These are phyloP conservation scores for Geotrichum europaeum DNA, from an alignment of 1,139 yeast genomes.

Conservation along the genomic window DNA sequence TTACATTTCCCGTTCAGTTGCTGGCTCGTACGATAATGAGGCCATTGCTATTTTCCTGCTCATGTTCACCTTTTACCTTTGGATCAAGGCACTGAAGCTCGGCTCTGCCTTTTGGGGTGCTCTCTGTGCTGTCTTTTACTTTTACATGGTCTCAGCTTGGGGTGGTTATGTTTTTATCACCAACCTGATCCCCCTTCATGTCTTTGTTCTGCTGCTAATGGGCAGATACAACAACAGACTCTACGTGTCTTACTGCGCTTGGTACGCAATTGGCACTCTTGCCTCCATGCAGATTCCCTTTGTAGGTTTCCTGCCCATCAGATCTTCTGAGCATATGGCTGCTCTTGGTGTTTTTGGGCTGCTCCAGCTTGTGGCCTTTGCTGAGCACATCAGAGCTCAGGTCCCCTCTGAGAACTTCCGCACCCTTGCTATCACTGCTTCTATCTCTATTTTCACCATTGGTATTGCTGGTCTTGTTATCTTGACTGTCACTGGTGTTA, in stretches of 20 bases:
- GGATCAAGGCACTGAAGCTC: slow-evolving; percentile 89
- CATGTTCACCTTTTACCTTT: slow-evolving; percentile 91
- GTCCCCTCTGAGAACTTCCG: slow-evolving; percentile 72
- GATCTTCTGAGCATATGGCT: slow-evolving; percentile 98
- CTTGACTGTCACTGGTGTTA: slow-evolving; percentile 83
- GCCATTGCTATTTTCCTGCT: slow-evolving; percentile 95
- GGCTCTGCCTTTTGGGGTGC: slow-evolving; percentile 87
- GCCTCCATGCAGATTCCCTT: slow-evolving; percentile 99
- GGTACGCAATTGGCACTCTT: slow-evolving; percentile 94
- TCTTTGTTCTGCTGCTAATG: slow-evolving; percentile 84
- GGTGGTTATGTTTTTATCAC: slow-evolving; percentile 99
- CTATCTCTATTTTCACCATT: slow-evolving; percentile 48
- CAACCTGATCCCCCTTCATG: slow-evolving; percentile 92
- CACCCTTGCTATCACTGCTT: slow-evolving; percentile 58
- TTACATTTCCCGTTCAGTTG: slow-evolving; percentile 95
- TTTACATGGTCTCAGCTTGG: slow-evolving; percentile 99
- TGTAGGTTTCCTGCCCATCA: slow-evolving; percentile 93
- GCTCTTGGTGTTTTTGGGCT: slow-evolving; percentile 96
- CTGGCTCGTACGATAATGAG: slow-evolving; percentile 98
- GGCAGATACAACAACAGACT: slow-evolving; percentile 82
- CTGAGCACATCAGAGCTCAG: slow-evolving; percentile 70
- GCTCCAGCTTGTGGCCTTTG: slow-evolving; percentile 82
- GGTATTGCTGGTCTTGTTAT: slow-evolving; percentile 70
- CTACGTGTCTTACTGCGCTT: slow-evolving; percentile 88
- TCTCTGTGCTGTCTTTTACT: slow-evolving; percentile 80